Conservation (phyloP, 2,329 filamentous ascomycete genomes). For the Nemania serpens region DNA sequence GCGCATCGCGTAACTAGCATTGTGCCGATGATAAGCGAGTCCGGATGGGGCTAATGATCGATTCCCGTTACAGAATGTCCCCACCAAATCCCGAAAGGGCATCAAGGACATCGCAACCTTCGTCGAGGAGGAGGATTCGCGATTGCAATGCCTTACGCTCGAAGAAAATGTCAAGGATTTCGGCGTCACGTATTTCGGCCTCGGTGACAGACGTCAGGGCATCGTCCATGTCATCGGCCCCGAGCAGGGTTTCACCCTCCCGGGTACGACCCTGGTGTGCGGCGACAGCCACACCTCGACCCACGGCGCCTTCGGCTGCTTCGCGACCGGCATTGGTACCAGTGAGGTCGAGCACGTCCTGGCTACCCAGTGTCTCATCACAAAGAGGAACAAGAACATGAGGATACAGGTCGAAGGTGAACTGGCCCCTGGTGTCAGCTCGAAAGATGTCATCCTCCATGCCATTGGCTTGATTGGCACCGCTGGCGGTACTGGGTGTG, state of each 20-base stretch:
- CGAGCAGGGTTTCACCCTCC: constrained; percentile 97
- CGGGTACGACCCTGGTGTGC: constrained; percentile 94
- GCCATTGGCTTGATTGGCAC: constrained; percentile 94
- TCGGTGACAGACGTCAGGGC: constrained; percentile 94
- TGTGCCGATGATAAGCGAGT: constrained; percentile 21
- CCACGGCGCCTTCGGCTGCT: constrained; percentile 91
- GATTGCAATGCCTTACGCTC: constrained; percentile 90
- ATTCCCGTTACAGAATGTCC: constrained; percentile 73
- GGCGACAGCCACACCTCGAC: constrained; percentile 98
- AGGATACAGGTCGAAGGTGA: constrained; percentile 92
- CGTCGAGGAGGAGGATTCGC: constrained; percentile 91
- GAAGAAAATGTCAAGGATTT: constrained; percentile 98
- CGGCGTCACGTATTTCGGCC: constrained; percentile 94
- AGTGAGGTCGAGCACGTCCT: constrained; percentile 98
- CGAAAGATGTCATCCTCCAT: constrained; percentile 93
- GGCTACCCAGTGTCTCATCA: constrained; percentile 93
- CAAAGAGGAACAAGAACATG: constrained; percentile 98
- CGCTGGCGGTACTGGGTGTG: constrained; percentile 88
- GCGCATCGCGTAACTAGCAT: background rate
- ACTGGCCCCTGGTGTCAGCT: constrained; percentile 87
- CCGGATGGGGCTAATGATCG: constrained; percentile 12
- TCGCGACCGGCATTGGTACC: constrained; percentile 96
- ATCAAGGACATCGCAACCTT: constrained; percentile 94
- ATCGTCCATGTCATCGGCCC: constrained; percentile 99
- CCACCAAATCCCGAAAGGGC: constrained; percentile 85